Evolutionary conservation across 805 yeast species (phyloP), one percentile per base, ranked within the genome.

Genomic region (Millerago galiae): DNA sequence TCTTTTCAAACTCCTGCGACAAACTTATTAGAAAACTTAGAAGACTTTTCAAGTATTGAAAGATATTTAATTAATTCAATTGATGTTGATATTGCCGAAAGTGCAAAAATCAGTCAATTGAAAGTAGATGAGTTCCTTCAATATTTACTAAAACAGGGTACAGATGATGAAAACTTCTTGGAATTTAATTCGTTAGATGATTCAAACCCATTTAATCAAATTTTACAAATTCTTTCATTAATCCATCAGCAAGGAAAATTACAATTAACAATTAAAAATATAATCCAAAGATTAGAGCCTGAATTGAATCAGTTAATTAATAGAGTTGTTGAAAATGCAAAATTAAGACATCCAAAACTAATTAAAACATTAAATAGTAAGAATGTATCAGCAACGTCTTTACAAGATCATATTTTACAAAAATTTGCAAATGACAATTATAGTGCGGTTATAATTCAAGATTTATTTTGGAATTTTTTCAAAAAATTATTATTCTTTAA

Each of bases 391-490:
- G 15, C 38, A 13, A 30, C 29, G 21, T 29, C 38, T 28, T 17
- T 32, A 63, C 34, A 34, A 53, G 60, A 16, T 60, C 65, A 42
- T 47, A 63, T 24, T 43, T 54, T 25, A 6, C 40, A 21, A 14
- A 38, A 28, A 30, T 14, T 64, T 29, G 53, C 57, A 21, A 46
- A 54, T 30, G 57, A 72, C 45, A 82, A 79, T 45, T 66, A 71
- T 10, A 60, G 76, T 11, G 73, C 79, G 0, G 59, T 72, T 0
- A 71, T 86, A 1, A 62, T 89, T 27, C 77, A 81, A 49, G 88
- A 86, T 47, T 70, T 88, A 33, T 83, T 84, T 48, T 77, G 84
- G 60, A 70, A 78, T 8, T 68, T 87, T n/a, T 88, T 83, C 53
- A 66, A 77, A 25, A 80, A 78, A 56, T 60, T 78, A 40, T 62